These are phyloP conservation scores for Kregervanrija pseudodelftensis DNA, from an alignment of 805 yeast species.

Conservation along the genomic window DNA sequence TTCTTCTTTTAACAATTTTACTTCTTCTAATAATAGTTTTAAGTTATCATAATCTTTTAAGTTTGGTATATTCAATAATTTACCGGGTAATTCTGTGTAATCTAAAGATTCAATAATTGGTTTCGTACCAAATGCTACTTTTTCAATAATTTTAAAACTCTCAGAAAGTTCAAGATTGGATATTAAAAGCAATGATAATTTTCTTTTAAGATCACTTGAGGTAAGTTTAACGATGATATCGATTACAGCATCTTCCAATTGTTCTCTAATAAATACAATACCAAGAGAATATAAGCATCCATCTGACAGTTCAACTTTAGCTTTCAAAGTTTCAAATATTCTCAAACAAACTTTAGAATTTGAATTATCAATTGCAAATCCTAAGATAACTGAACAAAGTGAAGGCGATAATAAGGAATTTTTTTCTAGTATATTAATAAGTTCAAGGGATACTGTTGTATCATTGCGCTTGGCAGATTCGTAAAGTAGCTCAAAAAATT, in stretches of 20 bases:
- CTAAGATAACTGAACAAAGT: constrained; percentile 11
- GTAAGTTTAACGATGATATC: too few species aligned
- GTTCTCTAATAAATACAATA: too few species aligned
- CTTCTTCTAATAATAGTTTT: neutral
- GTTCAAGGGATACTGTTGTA: constrained; percentile 10
- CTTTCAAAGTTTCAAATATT: constrained; percentile 7
- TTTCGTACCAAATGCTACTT: neutral
- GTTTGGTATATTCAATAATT: constrained; percentile 5
- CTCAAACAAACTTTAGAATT: constrained; percentile 4
- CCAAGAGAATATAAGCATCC: too few species aligned
- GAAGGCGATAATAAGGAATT: neutral
- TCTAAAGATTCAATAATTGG: neutral
- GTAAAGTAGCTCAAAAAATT: constrained; percentile 12
- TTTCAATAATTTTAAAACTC: constrained; percentile 1
- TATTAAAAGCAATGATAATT: too few species aligned
- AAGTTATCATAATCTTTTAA: constrained; percentile 8
- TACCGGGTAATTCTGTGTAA: constrained; percentile 7
- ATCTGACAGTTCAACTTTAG: neutral
- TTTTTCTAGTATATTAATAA: constrained; percentile 7
- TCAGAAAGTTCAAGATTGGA: neutral
- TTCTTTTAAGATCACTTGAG: too few species aligned
- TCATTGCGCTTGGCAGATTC: constrained; percentile 18
- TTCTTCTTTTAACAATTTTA: neutral
- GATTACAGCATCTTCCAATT: too few species aligned
- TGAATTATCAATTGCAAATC: constrained; percentile 6